These are phyloP conservation scores for Apiotrichum montevideense DNA, from an alignment of 1,284 basidiomycete genomes.

Conservation along the genomic window DNA sequence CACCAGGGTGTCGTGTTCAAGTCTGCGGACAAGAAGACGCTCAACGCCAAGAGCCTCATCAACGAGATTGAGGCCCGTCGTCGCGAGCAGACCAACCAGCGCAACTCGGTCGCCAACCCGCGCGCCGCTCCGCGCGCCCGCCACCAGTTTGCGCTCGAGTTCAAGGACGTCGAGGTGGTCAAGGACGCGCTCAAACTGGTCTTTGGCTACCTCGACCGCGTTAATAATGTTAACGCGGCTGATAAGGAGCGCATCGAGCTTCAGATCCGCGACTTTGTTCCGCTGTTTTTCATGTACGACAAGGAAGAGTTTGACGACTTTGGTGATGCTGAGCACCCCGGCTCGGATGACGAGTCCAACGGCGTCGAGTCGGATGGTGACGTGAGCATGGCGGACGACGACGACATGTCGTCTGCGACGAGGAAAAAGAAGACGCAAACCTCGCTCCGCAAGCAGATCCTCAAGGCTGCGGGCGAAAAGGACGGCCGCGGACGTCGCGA, in stretches of 20 bases:
- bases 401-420: constrained; percentile 49
- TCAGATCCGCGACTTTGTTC: constrained; percentile 80
- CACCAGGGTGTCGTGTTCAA: constrained; percentile 95
- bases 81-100: constrained; percentile 64
- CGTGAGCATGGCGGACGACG: constrained; percentile 42
- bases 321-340: constrained; percentile 55
- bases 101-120: constrained; percentile 68
- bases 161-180: constrained; percentile 73
- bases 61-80: constrained; percentile 77
- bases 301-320: constrained; percentile 72
- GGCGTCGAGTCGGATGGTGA: constrained; percentile 54
- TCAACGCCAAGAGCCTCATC: constrained; percentile 84
- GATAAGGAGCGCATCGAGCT: constrained; percentile 80
- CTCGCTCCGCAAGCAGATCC: constrained; percentile 69
- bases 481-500: constrained; percentile 58
- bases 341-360: constrained; percentile 58
- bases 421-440: constrained; percentile 37
- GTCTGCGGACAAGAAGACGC: constrained; percentile 89
- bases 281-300: constrained; percentile 70
- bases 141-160: constrained; percentile 71
- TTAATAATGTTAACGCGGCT: constrained; percentile 62
- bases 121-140: constrained; percentile 31
- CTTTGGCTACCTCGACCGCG: constrained; percentile 83
- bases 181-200: constrained; percentile 85
- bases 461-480: constrained; percentile 57